These are phyloP conservation scores for Paramecium sonneborni DNA, from an alignment of 73 alveolate genomes.

Conservation along the genomic window DNA sequence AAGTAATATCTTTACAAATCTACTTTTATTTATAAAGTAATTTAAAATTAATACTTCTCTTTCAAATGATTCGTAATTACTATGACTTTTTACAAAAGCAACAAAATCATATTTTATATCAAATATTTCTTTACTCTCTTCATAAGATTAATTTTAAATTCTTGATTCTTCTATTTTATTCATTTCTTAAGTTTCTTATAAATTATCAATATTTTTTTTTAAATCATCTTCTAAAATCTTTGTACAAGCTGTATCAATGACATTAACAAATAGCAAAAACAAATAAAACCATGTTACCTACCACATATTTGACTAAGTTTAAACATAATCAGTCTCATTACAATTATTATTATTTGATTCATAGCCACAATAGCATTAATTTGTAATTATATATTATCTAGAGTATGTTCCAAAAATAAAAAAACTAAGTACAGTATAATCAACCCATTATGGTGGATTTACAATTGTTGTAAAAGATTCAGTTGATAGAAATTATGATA, in stretches of 20 bases:
- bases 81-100: background rate
- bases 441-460: background rate
- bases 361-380: conserved; percentile 10
- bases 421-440: background rate
- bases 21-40: conserved; percentile 2
- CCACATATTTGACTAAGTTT: conserved; percentile 38
- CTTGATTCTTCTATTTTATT: background rate
- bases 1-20: background rate
- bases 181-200: conserved; percentile 11
- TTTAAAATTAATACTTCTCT: conserved; percentile 40
- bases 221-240: conserved; percentile 22
- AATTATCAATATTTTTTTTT: background rate
- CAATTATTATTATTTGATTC: background rate
- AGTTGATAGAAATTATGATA: conserved; percentile 33
- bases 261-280: background rate
- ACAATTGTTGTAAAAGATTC: background rate
- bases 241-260: conserved; percentile 39
- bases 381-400: background rate
- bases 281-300: conserved; percentile 21
- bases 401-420: conserved; percentile 38
- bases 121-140: conserved; percentile 10
- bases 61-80: background rate
- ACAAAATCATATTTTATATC: background rate
- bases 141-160: background rate
- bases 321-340: background rate